A percentile compares a stretch with the other conserved stretches of the same genome.
phyloP scores from a whole-genome alignment of 306 rosid species.

The Hippophae gyantsensis region DNA sequence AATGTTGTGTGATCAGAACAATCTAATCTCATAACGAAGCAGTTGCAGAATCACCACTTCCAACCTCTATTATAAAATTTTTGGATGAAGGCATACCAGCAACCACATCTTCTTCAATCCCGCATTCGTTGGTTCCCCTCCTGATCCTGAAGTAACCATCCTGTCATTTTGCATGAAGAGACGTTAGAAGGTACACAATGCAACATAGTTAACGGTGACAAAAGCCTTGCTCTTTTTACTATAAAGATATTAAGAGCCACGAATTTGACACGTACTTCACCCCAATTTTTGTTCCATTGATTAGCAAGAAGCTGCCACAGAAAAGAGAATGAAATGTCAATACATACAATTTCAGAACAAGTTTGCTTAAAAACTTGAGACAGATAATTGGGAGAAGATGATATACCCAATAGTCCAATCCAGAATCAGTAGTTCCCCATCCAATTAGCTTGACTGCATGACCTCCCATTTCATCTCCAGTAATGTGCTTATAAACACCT shows the following conservation, averaged over 20 bases:
- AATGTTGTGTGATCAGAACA: neutral
- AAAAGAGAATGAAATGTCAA: conserved; percentile 17
- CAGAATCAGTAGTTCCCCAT: conserved; percentile 79
- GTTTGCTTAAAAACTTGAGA: conserved; percentile 1
- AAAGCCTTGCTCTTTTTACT: neutral
- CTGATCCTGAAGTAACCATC: conserved; percentile 91
- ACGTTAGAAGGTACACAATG: neutral
- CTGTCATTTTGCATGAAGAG: conserved; percentile 29
- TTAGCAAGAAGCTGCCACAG: conserved; percentile 84
- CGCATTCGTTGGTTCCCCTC: conserved; percentile 91
- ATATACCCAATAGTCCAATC: conserved; percentile 90
- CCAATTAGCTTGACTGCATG: conserved; percentile 95
- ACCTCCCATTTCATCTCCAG: conserved; percentile 69
- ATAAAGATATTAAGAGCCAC: conserved; percentile 17
- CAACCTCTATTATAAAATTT: conserved; percentile 40
- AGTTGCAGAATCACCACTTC: conserved; percentile 27
- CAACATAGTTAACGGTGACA: neutral
- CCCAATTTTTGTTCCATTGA: conserved; percentile 95
- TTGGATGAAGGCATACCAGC: conserved; percentile 81
- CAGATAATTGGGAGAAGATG: conserved; percentile 11
- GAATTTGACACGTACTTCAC: conserved; percentile 57
- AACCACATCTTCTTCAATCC: conserved; percentile 66
- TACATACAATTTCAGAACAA: conserved; percentile 2
- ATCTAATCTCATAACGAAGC: conserved; percentile 29
- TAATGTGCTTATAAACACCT: conserved; percentile 86